Evolutionary conservation across 225 moss, liverwort and hornwort genomes (phyloP), one percentile per base, ranked within the genome.

Genomic region (Physcomitrellopsis africana): DNA sequence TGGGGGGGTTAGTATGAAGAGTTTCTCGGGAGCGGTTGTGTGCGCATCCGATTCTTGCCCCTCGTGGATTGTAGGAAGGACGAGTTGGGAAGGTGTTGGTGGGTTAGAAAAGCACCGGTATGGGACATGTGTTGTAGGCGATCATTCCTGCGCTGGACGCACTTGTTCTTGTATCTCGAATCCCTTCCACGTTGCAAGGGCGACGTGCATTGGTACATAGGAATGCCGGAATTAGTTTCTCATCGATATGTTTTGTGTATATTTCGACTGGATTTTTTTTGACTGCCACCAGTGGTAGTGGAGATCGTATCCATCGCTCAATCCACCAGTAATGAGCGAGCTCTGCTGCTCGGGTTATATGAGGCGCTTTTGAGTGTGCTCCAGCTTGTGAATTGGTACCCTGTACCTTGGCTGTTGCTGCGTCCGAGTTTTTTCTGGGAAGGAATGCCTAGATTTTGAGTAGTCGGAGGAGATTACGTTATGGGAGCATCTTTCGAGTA

Each of bases 151-250:
- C 70, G 16, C 22, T 32, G 11, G 57, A 10, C 49, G 26, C 42
- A 61, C 41, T 61, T 32, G 27, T 16, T 13, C 3, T 60, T 3
- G 29, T 11, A 4, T 15, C 7, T 37, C 2, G 32, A 43, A 68
- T 57, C 46, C 17, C 20, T 48, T 52, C 20, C 55, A 22, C 11
- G 22, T 26, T 37, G 32, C 16, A 13, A n/a, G 43, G 42, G 65
- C 10, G 41, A 11, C 32, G 53, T 60, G 48, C 78, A 67, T 79
- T 72, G 78, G 66, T 15, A 9, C 16, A 44, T 18, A 18, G 72
- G 72, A 19, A 54, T 13, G 41, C 58, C 0, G 23, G 23, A 12
- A 37, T 61, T 2, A 16, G 22, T 16, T 49, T 7, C 19, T 24
- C 42, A 51, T n/a, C 65, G 43, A 51, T 42, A 49, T 45, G 14